A percentile compares a stretch with the other conserved stretches of the same genome.
phyloP scores from a whole-genome alignment of 371 early-diverging fungal species.

The Nematocida parisii region DNA sequence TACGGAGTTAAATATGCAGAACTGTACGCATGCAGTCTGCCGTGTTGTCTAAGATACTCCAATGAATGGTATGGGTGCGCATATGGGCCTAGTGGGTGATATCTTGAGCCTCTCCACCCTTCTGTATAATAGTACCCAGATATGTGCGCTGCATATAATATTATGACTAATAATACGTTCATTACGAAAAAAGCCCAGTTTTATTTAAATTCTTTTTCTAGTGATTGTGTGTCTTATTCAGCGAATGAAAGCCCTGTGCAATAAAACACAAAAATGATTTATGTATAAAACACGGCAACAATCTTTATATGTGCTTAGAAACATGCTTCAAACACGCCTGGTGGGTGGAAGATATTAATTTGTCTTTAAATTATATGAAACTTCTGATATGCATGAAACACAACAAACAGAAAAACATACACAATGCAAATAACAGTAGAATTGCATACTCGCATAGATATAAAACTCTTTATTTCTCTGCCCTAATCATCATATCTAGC shows the following conservation, averaged over 20 bases:
- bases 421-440: too few species aligned
- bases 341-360: too few species aligned
- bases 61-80: neutral
- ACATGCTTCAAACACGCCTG: too few species aligned
- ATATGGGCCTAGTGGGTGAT: neutral
- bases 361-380: too few species aligned
- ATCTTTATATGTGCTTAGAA: too few species aligned
- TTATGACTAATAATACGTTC: neutral
- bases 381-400: too few species aligned
- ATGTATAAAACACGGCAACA: too few species aligned
- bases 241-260: neutral
- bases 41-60: neutral
- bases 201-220: neutral
- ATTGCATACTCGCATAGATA: neutral
- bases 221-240: slow-evolving; percentile 1
- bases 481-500: slow-evolving; percentile 61
- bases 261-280: too few species aligned
- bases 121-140: neutral
- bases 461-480: slow-evolving; percentile 28
- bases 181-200: neutral
- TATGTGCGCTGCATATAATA: neutral
- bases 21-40: neutral
- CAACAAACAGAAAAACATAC: too few species aligned
- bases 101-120: neutral
- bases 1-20: neutral